Evolutionary conservation across 2,329 filamentous ascomycete species (phyloP).

Genomic region (Hymenoscyphus repandus): DNA sequence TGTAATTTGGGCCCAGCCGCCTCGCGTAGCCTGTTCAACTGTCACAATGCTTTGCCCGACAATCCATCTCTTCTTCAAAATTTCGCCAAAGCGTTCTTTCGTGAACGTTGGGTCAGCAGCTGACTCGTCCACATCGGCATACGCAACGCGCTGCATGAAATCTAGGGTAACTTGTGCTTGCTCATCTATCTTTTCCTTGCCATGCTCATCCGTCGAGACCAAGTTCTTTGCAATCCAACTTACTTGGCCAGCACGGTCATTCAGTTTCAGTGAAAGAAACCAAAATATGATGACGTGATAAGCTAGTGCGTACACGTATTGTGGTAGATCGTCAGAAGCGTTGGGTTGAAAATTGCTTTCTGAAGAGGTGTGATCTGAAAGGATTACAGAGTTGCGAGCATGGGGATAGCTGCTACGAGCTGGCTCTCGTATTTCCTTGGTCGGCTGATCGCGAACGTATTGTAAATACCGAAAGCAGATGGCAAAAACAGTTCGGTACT

Average conservation of each 20-base stretch:
- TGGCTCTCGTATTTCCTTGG: slow-evolving; percentile 36
- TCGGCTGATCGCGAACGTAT: slow-evolving; percentile 65
- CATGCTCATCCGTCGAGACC: slow-evolving; percentile 68
- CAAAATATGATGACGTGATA: slow-evolving; percentile 96
- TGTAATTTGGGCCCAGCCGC: slow-evolving; percentile 65
- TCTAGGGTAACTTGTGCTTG: slow-evolving; percentile 92
- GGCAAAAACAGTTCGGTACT: slow-evolving; percentile 90
- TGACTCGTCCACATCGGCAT: slow-evolving; percentile 78
- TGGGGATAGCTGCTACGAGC: slow-evolving; percentile 34
- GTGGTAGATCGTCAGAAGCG: slow-evolving; percentile 70
- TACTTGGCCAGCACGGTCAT: slow-evolving; percentile 78
- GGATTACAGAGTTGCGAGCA: slow-evolving; percentile 26
- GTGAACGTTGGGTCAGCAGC: slow-evolving; percentile 61
- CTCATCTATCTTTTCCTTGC: slow-evolving; percentile 75
- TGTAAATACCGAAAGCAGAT: slow-evolving; percentile 94
- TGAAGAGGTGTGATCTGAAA: slow-evolving; percentile 38
- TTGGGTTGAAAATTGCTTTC: slow-evolving; percentile 35
- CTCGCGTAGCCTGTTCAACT: slow-evolving; percentile 62
- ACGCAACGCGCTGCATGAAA: slow-evolving; percentile 86
- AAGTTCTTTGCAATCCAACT: slow-evolving; percentile 87
- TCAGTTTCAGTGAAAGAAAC: slow-evolving; percentile 85
- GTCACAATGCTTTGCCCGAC: slow-evolving; percentile 70
- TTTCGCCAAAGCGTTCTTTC: slow-evolving; percentile 57
- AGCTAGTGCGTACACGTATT: slow-evolving; percentile 89
- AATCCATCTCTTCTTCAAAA: slow-evolving; percentile 64